Percentiles rank a stretch among this genome's conserved stretches.
Evolutionary conservation across 306 rosid genomes (phyloP).

Genomic region (Argentina anserina): DNA sequence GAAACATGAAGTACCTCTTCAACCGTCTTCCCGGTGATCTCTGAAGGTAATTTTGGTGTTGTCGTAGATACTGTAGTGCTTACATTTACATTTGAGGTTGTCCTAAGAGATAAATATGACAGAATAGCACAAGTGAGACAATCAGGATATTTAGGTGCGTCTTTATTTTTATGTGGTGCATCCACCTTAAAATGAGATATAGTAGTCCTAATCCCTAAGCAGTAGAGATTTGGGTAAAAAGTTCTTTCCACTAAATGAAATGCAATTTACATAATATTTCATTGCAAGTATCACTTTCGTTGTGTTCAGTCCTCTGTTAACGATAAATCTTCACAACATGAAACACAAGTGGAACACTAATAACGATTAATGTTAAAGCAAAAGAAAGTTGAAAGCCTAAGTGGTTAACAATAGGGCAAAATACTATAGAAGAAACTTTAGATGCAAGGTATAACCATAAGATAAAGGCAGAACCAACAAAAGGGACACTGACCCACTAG

Average conservation of each 20-base stretch:
- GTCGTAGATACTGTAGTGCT: slow-evolving; percentile 45
- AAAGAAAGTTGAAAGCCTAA: not conserved
- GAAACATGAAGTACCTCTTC: slow-evolving; percentile 65
- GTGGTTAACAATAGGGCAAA: not conserved
- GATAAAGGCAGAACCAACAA: not conserved
- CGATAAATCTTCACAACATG: not conserved
- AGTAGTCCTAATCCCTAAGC: not conserved
- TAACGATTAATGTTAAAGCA: not conserved
- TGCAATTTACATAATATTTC: not conserved
- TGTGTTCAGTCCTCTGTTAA: not conserved
- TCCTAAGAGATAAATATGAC: slow-evolving; percentile 43
- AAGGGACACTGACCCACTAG: slow-evolving; percentile 64
- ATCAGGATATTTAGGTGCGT: not conserved
- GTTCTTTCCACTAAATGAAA: not conserved
- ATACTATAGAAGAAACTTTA: not conserved
- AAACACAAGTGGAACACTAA: not conserved
- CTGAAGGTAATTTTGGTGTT: slow-evolving; percentile 80
- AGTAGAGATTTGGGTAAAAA: not conserved
- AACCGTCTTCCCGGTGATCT: slow-evolving; percentile 90
- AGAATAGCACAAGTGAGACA: slow-evolving; percentile 13
- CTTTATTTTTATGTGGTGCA: not conserved
- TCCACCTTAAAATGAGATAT: not conserved
- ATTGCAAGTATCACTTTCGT: not conserved
- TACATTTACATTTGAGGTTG: slow-evolving; percentile 47
- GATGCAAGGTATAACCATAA: not conserved